Percentiles rank a stretch among this genome's conserved stretches.
Evolutionary conservation across 495 filamentous ascomycete genomes (phyloP).

Genomic region (Niebla homalea): DNA sequence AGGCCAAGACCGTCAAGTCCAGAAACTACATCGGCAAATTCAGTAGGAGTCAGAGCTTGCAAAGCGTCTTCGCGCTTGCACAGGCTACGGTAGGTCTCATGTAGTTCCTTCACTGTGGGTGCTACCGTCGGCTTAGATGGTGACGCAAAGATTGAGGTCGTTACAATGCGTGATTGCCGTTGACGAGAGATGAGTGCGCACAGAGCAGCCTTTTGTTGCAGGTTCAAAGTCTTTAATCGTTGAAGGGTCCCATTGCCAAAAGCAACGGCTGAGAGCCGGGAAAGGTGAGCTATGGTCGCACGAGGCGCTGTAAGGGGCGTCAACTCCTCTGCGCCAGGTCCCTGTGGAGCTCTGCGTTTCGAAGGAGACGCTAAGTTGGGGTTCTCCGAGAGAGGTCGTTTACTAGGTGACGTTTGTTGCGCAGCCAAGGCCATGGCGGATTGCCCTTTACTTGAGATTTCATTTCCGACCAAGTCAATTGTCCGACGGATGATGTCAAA

Average conservation of each 20-base stretch:
- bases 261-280: slow-evolving; percentile 70
- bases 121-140: slow-evolving; percentile 45
- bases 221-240: slow-evolving; percentile 71
- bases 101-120: slow-evolving; percentile 66
- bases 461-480: slow-evolving; percentile 77
- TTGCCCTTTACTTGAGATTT: slow-evolving; percentile 44
- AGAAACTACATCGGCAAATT: slow-evolving; percentile 88
- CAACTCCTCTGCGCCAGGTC: slow-evolving; percentile 41
- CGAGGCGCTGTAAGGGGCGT: slow-evolving; percentile 67
- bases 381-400: slow-evolving; percentile 51
- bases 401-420: slow-evolving; percentile 33
- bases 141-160: slow-evolving; percentile 34
- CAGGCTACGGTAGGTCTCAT: slow-evolving; percentile 60
- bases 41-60: slow-evolving; percentile 71
- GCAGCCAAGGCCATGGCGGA: slow-evolving; percentile 19
- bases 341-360: slow-evolving; percentile 21
- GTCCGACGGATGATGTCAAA: slow-evolving; percentile 87
- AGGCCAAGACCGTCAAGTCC: slow-evolving; percentile 76
- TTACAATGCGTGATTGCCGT: slow-evolving; percentile 32
- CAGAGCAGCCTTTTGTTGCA: slow-evolving; percentile 92
- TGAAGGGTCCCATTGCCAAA: slow-evolving; percentile 77
- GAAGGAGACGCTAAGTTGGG: slow-evolving; percentile 52
- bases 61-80: slow-evolving; percentile 76
- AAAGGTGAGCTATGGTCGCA: slow-evolving; percentile 79
- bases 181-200: slow-evolving; percentile 78